phyloP scores from a whole-genome alignment of 2,329 filamentous ascomycete genomes.

The Coniochaeta sp. region DNA sequence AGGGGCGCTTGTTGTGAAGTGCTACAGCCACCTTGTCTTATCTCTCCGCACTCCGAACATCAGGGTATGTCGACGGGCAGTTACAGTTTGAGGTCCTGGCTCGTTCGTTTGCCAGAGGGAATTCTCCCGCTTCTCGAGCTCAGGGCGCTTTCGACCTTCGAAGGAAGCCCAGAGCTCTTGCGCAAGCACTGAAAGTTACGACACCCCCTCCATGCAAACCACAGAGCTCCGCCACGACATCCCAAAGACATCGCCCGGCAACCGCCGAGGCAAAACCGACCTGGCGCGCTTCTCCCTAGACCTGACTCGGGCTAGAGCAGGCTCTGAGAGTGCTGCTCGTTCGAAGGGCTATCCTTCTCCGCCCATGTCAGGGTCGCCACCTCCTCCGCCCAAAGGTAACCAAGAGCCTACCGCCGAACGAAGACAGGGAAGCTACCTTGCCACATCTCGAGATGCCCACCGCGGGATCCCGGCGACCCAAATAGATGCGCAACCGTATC shows the following conservation, averaged over 20 bases:
- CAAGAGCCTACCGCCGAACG: conserved; percentile 46
- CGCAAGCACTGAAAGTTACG: conserved; percentile 23
- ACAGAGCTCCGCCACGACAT: conserved; percentile 35
- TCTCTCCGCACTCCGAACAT: conserved; percentile 3
- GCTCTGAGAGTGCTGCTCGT: conserved; percentile 45
- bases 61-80: conserved; percentile 17
- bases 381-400: conserved; percentile 50
- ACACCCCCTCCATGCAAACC: conserved; percentile 45
- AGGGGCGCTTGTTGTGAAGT: neutral
- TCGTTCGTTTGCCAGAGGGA: conserved; percentile 13
- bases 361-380: conserved; percentile 66
- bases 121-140: conserved; percentile 8
- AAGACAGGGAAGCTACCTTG: conserved; percentile 39
- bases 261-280: conserved; percentile 50
- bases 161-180: conserved; percentile 46
- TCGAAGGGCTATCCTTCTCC: conserved; percentile 61
- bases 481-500: conserved; percentile 24
- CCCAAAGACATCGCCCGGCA: conserved; percentile 42
- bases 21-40: neutral
- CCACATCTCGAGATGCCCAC: conserved; percentile 44
- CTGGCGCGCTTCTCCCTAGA: conserved; percentile 48
- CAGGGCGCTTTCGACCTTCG: conserved; percentile 23
- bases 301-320: conserved; percentile 47
- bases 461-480: conserved; percentile 30
- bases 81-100: conserved; percentile 10